Evolutionary conservation across 345 rosid species (phyloP), one percentile per base, ranked within the genome.

Genomic region (Populus pruinosa): DNA sequence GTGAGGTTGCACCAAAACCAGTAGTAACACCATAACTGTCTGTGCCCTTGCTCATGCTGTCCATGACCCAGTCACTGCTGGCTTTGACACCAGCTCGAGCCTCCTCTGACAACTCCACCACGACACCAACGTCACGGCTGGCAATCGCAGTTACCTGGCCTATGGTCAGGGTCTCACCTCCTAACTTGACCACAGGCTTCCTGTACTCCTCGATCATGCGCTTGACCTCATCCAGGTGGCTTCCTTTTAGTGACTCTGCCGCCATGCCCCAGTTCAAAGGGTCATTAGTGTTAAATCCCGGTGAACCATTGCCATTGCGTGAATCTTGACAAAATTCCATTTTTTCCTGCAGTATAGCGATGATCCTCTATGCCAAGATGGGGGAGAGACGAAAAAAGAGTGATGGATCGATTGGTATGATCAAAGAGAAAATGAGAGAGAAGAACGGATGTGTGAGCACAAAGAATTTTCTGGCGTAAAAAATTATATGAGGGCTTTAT

Each of bases 191-290:
- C 74, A 83, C 78, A 0, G 90, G 89, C 73, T 71, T 88, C 81
- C 93, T 82, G 79, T 77, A 90, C 6, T 92, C 94, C 20, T 75
- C 84, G 0, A 94, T 88, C 98, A 94, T 94, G 25, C 87, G 77
- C 74, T 85, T 92, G 66, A 94, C 97, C 76, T 92, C 97, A 1
- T 92, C 94, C 21, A 92, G 85, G 81, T 94, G 97, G 84, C 97
- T 92, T 1, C 98, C 97, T 74, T 84, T 88, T 70, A 94, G 61
- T 38, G 92, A 86, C 77, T 92, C 92, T 5, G 97, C 94, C 0
- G 88, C 91, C 25, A 70, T 56, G 11, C 83, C 87, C 97, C 97
- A 92, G 73, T 88, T 88, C 78, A 94, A 70, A 0, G 96, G 98
- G 84, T 94, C 98, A 47, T 21, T 38, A 2, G 49, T 20, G 62